Evolutionary conservation across 2,329 filamentous ascomycete species (phyloP).

Genomic region (Arthrobotrys pseudoclavata): DNA sequence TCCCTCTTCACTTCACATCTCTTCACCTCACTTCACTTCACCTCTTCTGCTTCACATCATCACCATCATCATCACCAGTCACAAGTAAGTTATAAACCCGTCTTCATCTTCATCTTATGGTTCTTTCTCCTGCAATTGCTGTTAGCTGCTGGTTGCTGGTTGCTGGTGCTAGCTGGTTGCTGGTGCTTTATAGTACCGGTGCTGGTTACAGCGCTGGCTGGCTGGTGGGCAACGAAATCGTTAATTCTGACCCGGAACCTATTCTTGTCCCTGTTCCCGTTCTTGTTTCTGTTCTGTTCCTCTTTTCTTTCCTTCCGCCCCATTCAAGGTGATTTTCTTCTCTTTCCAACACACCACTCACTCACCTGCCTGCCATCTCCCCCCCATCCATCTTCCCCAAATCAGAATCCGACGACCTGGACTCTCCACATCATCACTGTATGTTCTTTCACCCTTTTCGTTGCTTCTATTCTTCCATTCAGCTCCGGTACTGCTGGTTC

Average conservation of each 20-base stretch:
- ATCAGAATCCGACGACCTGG: constrained; percentile 32
- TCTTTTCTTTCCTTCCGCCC: constrained; percentile 3
- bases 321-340: constrained; percentile 3
- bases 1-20: not conserved
- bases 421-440: constrained; percentile 35
- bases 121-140: not conserved
- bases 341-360: constrained; percentile 23
- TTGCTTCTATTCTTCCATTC: not conserved
- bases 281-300: not conserved
- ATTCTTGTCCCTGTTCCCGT: not conserved
- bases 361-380: constrained; percentile 13
- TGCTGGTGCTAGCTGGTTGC: not conserved
- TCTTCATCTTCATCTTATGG: not conserved
- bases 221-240: too few relatives aligned
- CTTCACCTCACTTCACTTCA: not conserved
- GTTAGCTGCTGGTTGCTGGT: not conserved
- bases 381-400: constrained; percentile 21
- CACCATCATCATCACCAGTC: not conserved
- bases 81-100: not conserved
- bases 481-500: constrained; percentile 18
- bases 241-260: too few relatives aligned
- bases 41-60: not conserved
- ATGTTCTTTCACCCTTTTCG: constrained; percentile 24
- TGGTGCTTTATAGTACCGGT: not conserved
- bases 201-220: not conserved